A percentile compares a stretch with the other conserved stretches of the same genome.
These are phyloP conservation scores for Melocanna baccifera DNA, from an alignment of 176 grass and related monocot genomes.

Conservation along the genomic window DNA sequence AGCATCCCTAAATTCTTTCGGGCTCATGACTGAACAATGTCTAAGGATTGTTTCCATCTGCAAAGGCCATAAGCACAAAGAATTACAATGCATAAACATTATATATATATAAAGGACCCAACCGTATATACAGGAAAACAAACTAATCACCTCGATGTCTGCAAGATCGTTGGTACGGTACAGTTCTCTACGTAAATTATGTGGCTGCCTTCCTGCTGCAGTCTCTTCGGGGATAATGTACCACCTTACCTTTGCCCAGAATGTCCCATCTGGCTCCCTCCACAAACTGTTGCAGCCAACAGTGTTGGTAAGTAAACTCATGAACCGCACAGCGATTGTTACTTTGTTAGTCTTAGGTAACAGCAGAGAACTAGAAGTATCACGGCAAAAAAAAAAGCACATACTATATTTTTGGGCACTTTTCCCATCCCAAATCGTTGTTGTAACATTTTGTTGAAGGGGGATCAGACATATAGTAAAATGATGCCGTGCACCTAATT, in stretches of 20 bases:
- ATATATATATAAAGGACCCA: not conserved
- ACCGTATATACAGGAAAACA: not conserved
- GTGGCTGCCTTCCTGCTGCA: constrained; percentile 79
- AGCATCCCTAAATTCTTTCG: constrained; percentile 71
- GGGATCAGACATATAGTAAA: not conserved
- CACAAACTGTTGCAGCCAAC: constrained; percentile 47
- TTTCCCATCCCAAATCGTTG: not conserved
- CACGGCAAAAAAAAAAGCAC: not conserved
- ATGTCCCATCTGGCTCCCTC: constrained; percentile 68
- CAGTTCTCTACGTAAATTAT: constrained; percentile 88
- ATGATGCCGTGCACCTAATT: not conserved
- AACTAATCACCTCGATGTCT: constrained; percentile 60
- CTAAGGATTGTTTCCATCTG: constrained; percentile 88
- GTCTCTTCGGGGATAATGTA: constrained; percentile 95
- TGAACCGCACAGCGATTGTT: not conserved
- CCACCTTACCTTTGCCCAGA: constrained; percentile 81
- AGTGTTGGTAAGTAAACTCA: constrained; percentile 2
- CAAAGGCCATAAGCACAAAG: constrained; percentile 15
- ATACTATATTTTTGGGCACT: not conserved
- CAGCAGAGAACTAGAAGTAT: not conserved
- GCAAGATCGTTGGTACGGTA: constrained; percentile 70
- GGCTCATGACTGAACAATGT: constrained; percentile 74
- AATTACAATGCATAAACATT: not conserved
- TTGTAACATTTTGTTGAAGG: not conserved
- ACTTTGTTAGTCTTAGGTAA: not conserved